Base-by-base conservation (phyloP, 345 rosid genomes). In the Citrus glauca region DNA sequence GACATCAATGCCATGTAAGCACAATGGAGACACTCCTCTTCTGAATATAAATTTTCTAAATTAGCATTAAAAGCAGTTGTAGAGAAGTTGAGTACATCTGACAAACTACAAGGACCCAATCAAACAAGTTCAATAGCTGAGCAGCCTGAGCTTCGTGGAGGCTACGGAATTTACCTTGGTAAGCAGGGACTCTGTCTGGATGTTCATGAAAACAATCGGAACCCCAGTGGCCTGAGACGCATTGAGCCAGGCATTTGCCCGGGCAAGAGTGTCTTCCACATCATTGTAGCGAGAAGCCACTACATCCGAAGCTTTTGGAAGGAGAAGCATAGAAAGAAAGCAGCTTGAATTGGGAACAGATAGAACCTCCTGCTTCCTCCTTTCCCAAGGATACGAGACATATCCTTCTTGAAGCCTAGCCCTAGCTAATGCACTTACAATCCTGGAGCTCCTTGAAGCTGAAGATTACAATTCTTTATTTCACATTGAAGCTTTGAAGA, bases 321-420 rank as follows among this genome's bases (percentile, higher is more conserved):
- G 94, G 84, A 96, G 82, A 66, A 96, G 93, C 71, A 96, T 68
- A 42, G 99, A 94, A 66, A 96, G 94, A 79, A 94, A 96, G 75
- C 82, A 84, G 86, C 99, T 92, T 17, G 99, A 92, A 76, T 87
- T 86, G 2, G 99, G 89, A 78, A 96, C 86, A 5, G 86, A 72
- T 28, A 96, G 86, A 50, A 84, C 59, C 81, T 90, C 95, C 74
- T 87, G 92, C 97, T 94, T 89, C 80, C 83, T 81, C 77, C 53
- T 87, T 68, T 85, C 90, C 99, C 99, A 96, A 72, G 95, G 89
- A 85, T 96, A 96, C 7, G 92, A 80, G 45, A 96, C 98, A 35
- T 89, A 94, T 79, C 99, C 99, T 78, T 96, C 98, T 81, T 94
- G 99, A 77, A 94, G 97, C 85, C 81, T 92, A n/a, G 92, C 87